phyloP scores from a whole-genome alignment of 306 rosid genomes.

The Rosa multiflora region DNA sequence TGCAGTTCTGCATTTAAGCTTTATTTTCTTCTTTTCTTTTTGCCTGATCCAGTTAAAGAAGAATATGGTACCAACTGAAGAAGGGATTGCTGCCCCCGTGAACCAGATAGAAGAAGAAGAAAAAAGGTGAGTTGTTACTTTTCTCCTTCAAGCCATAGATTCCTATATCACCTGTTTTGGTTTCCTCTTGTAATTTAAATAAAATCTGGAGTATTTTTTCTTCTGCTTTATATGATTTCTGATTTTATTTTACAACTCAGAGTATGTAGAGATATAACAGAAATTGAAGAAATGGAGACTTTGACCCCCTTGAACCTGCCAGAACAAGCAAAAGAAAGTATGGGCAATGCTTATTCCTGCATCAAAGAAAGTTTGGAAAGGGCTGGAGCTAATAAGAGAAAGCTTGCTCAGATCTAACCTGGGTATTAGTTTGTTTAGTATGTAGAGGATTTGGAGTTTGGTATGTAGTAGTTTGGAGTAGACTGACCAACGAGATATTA shows the following conservation, averaged over 20 bases:
- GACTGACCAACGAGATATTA: neutral
- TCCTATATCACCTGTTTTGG: neutral
- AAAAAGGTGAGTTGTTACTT: neutral
- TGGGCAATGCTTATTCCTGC: neutral
- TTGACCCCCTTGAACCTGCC: neutral
- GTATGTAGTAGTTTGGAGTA: neutral
- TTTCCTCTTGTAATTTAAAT: neutral
- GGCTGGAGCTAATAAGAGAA: neutral
- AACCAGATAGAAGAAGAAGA: neutral
- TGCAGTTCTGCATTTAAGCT: neutral
- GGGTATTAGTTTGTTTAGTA: neutral
- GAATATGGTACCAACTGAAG: neutral
- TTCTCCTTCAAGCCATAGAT: neutral
- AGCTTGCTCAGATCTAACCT: neutral
- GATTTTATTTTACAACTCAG: neutral
- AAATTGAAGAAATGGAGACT: neutral
- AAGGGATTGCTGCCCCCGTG: neutral
- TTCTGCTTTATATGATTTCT: neutral
- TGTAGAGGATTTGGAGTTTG: neutral
- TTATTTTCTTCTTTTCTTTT: neutral
- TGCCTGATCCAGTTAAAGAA: neutral
- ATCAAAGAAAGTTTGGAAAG: neutral
- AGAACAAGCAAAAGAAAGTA: neutral
- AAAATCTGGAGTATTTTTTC: neutral
- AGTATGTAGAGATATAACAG: neutral